These are phyloP conservation scores for Cordyceps cicadae DNA, from an alignment of 2,329 filamentous ascomycete species.

Conservation along the genomic window DNA sequence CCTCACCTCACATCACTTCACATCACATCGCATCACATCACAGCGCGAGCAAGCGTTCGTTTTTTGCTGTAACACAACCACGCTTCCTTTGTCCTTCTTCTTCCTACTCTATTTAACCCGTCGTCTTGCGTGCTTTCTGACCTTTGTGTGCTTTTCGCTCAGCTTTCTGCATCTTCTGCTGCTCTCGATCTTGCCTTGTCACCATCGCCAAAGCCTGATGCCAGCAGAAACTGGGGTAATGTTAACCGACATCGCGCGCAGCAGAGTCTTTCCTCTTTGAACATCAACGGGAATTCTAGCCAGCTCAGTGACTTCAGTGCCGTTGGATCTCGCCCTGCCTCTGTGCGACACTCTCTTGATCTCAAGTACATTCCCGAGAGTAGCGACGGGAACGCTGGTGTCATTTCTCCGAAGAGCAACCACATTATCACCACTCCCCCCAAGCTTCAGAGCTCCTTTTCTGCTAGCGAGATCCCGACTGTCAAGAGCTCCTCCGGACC, in stretches of 20 bases:
- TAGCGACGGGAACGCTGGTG: conserved; percentile 28
- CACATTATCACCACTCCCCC: conserved; percentile 55
- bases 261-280: conserved; percentile 47
- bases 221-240: conserved; percentile 48
- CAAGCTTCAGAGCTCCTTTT: conserved; percentile 81
- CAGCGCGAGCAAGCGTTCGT: not conserved
- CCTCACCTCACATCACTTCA: not conserved
- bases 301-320: conserved; percentile 38
- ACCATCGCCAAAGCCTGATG: conserved; percentile 56
- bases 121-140: conserved; percentile 24
- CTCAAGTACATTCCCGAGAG: conserved; percentile 43
- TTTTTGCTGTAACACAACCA: not conserved
- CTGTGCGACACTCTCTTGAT: conserved; percentile 51
- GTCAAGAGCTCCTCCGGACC: conserved; percentile 59
- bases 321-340: conserved; percentile 39
- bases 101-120: conserved; percentile 12
- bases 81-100: not conserved
- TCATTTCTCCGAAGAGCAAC: conserved; percentile 39
- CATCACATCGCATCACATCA: not conserved
- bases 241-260: conserved; percentile 62
- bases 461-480: conserved; percentile 80
- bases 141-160: conserved; percentile 25
- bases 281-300: conserved; percentile 23
- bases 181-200: conserved; percentile 71
- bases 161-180: conserved; percentile 74